A percentile compares a stretch with the other conserved stretches of the same genome.
These are phyloP conservation scores for Magnolia officinalis DNA, from an alignment of 164 flowering plant genomes.

Conservation along the genomic window DNA sequence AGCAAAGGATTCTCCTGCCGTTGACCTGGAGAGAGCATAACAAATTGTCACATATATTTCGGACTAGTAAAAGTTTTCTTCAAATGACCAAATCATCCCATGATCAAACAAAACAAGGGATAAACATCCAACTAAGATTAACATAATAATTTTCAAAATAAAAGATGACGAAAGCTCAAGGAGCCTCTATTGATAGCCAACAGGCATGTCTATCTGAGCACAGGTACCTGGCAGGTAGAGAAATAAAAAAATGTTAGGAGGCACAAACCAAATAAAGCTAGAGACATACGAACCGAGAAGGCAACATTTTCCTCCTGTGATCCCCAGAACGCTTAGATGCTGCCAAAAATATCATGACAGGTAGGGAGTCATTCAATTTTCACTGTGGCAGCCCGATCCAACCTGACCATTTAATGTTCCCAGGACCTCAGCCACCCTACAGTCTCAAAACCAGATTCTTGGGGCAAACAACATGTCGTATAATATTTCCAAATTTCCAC, in stretches of 20 bases:
- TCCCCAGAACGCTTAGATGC: constrained; percentile 63
- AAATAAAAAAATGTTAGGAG: constrained; percentile 44
- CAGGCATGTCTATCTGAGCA: constrained; percentile 6
- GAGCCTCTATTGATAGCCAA: constrained; percentile 7
- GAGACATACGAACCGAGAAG: constrained; percentile 90
- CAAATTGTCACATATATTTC: constrained; percentile 25
- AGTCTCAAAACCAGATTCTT: constrained; percentile 54
- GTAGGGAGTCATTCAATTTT: constrained; percentile 67
- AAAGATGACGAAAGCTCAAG: neutral
- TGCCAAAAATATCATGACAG: constrained; percentile 49
- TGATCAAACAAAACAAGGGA: constrained; percentile 2
- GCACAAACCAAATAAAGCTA: constrained; percentile 52
- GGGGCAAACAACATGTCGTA: constrained; percentile 60
- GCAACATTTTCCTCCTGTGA: constrained; percentile 45
- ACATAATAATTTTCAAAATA: constrained; percentile 1
- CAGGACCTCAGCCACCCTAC: constrained; percentile 78
- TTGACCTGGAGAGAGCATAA: constrained; percentile 52
- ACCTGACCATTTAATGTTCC: constrained; percentile 65
- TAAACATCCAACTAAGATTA: neutral
- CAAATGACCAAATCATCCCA: constrained; percentile 7
- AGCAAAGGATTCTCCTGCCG: constrained; percentile 58
- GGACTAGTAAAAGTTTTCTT: neutral
- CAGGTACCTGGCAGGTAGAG: constrained; percentile 42
- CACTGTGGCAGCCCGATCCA: constrained; percentile 52
- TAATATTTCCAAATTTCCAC: constrained; percentile 54